Evolutionary conservation across 257 asterid species (phyloP).

Genomic region (Ligustrum vulgare): DNA sequence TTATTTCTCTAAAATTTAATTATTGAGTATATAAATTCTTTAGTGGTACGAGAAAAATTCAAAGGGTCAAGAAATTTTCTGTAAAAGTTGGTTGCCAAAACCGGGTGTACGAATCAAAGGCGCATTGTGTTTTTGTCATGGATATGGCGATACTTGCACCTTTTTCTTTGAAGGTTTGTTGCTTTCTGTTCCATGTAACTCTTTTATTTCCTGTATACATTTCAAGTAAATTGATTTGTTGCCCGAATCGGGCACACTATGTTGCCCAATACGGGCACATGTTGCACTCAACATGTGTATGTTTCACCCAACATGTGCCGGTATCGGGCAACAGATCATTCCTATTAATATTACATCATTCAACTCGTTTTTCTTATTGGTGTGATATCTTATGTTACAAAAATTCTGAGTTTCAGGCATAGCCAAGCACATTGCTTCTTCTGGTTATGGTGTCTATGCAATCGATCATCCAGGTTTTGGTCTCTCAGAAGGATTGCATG

Average conservation of each 20-base stretch:
- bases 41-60: conserved; percentile 92
- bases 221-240: too few species aligned
- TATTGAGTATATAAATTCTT: conserved; percentile 9
- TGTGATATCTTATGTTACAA: neutral
- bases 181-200: neutral
- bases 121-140: conserved; percentile 90
- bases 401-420: conserved; percentile 57
- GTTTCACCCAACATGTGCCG: too few species aligned
- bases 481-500: conserved; percentile 94
- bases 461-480: conserved; percentile 99
- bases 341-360: too few species aligned
- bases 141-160: conserved; percentile 98
- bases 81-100: conserved; percentile 95
- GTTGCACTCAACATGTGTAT: too few species aligned
- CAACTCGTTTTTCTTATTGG: neutral
- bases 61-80: conserved; percentile 80
- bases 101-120: conserved; percentile 89
- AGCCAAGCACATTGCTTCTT: conserved; percentile 82
- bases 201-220: neutral
- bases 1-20: conserved; percentile 4
- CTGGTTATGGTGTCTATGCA: conserved; percentile 91
- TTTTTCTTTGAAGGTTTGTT: conserved; percentile 95
- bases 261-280: too few species aligned
- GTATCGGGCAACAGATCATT: too few species aligned
- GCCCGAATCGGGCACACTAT: too few species aligned